Base-by-base conservation (phyloP, 2,329 filamentous ascomycete species). In the Trichocomaceae sp. region DNA sequence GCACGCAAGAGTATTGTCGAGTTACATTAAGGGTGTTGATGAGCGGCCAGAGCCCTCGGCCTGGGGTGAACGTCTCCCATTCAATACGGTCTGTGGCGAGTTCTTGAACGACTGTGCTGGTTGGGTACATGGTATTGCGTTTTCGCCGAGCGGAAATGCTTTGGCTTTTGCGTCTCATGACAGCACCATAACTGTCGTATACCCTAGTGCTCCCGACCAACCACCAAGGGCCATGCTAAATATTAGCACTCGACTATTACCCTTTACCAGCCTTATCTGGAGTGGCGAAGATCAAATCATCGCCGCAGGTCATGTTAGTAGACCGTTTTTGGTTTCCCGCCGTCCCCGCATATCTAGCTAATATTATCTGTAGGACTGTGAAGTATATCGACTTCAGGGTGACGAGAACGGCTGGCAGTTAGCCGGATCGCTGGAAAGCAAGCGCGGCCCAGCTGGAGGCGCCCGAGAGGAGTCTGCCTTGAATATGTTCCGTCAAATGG, bases 401-500 rank as follows among this genome's bases (percentile, higher is more conserved):
- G 81, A 81, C 57, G 83, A 87, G 62, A 75, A 76, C 33, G 91
- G 92, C 44, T 99, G 93, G 93, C 82, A 90, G 66, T 77, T 96
- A 37, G 82, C 81, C 35, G 91, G 90, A 31, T 86, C 88, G 3
- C 76, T 97, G 58, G 91, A 96, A 75, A 77, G 78, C 48, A 90
- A 91, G 74, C 79, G 82, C 49, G 76, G 80, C 5, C 47, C 35
- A 29, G 77, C 80, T 26, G 85, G 82, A 42, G 70, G 78, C 54
- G 75, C 73, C 2, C 81, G 87, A 31, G 93, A 97, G 73, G 93
- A 97, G 71, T 93, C 88, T 61, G 93, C 93, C 22, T 77, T 96
- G 70, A 96, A 97, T 74, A 96, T 97, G 90, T 99, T 99, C 77
- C 84, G 85, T 66, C 91, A 96, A 77, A 97, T 99, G 93, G 93